Base-by-base conservation (phyloP, 805 yeast species). In the Saccharomycopsis lassenensis region DNA sequence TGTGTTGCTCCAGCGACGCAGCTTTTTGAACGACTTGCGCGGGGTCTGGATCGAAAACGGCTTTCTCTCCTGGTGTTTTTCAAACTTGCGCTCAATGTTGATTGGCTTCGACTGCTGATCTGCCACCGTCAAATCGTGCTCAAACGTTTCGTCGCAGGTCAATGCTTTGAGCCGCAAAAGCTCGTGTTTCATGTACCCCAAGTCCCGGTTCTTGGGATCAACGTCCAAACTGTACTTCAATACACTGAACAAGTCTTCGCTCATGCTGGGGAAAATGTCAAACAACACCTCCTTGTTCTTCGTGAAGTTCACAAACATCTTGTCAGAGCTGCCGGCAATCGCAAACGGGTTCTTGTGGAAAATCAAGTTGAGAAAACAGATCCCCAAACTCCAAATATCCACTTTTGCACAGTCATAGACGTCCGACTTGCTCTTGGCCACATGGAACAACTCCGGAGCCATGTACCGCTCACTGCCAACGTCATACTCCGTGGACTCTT, bases 371-470 rank as follows among this genome's bases (percentile, higher is more conserved):
- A 77, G 61, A 54, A 78, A 78, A 23, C 79, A 70, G 3, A 87
- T 69, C 24, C 95, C 96, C 32, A 78, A 57, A 2, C 94, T 80
- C 96, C 96, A 87, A 40, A 81, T 72, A 54, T 87, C 96, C 29
- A 80, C 91, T 23, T 74, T 65, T 34, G 85, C 59, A 6, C 94
- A 83, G 47, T 84, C 94, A 51, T 80, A 81, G 33, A 60, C 59
- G 28, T 47, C 43, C 41, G 5, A 43, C 44, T 6, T 43, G 36
- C 12, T 37, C 41, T 20, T 43, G 34, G 46, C 56, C 48, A 52
- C n/a, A n/a, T n/a, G n/a, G n/a, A 73, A 81, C 54, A 87, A 94
- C 56, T 85, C 95, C 0, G 95, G 95, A 0, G 95, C 93, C 52
- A 86, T 82, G 54, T 85, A 85, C 2, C 95, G 94, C 6, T 81